These are phyloP conservation scores for Phoma sp. DNA, from an alignment of 2,329 filamentous ascomycete species.

Conservation along the genomic window DNA sequence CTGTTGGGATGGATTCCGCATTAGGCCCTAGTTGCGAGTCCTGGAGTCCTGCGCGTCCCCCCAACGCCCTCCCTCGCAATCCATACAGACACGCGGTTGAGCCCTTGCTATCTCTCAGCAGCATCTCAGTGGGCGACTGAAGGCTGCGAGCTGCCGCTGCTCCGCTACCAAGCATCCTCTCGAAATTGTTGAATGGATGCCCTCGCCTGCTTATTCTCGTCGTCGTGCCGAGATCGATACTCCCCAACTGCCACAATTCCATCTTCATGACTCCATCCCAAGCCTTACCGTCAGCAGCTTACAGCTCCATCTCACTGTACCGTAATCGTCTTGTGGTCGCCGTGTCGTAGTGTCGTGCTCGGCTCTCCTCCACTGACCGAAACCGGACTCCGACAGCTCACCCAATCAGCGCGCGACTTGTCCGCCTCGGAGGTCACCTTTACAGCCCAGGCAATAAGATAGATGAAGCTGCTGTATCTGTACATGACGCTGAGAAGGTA, in stretches of 20 bases:
- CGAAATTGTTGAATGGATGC: background rate
- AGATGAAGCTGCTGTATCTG: background rate
- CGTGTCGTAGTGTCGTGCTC: background rate
- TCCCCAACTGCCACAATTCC: no score
- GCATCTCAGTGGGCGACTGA: slow-evolving; percentile 13
- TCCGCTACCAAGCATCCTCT: slow-evolving; percentile 18
- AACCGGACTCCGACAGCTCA: slow-evolving; percentile 7
- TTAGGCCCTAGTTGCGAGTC: slow-evolving; percentile 26
- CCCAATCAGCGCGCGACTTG: slow-evolving; percentile 16
- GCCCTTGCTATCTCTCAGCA: slow-evolving; percentile 31
- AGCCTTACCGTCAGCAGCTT: no score
- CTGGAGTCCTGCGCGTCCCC: slow-evolving; percentile 18
- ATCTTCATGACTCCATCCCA: no score
- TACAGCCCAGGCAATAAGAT: background rate
- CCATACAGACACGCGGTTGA: slow-evolving; percentile 21
- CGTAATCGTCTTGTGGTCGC: no score
- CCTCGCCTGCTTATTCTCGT: slow-evolving; percentile 17
- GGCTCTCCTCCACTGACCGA: slow-evolving; percentile 15
- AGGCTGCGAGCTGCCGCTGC: background rate
- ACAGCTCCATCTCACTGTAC: no score
- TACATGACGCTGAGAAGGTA: slow-evolving; percentile 9
- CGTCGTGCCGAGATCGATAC: no score
- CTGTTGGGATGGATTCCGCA: slow-evolving; percentile 32
- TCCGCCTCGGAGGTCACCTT: slow-evolving; percentile 5
- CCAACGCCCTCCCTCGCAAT: slow-evolving; percentile 2